A percentile compares a stretch with the other conserved stretches of the same genome.
Conservation (phyloP, 2,329 filamentous ascomycete species). For the Drechslerella coelobrocha region DNA sequence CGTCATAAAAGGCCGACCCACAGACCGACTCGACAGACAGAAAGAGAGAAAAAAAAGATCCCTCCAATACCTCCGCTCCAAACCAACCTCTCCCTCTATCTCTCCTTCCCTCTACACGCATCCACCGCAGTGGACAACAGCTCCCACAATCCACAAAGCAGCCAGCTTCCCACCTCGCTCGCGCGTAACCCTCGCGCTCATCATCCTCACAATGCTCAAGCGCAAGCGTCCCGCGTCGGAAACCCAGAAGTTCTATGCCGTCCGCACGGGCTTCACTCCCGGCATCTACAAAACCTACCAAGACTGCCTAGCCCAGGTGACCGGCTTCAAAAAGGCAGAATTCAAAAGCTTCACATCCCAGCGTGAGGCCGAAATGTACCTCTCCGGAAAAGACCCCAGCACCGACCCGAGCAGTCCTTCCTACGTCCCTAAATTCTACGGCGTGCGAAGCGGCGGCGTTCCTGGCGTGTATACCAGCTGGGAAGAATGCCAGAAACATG, state of each 20-base stretch:
- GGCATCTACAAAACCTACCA: constrained; percentile 70
- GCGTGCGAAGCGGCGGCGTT: constrained; percentile 65
- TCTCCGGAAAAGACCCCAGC: constrained; percentile 54
- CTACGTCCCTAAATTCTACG: constrained; percentile 66
- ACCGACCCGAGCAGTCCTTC: constrained; percentile 54
- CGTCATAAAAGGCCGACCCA: too few relatives aligned
- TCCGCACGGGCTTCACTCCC: constrained; percentile 67
- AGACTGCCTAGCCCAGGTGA: constrained; percentile 69
- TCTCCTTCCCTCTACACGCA: not conserved
- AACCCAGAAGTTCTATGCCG: constrained; percentile 68
- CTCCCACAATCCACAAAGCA: not conserved
- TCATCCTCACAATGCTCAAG: constrained; percentile 43
- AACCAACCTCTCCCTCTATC: too few relatives aligned
- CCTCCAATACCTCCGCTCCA: not conserved
- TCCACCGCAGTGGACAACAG: not conserved
- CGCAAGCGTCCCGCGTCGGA: constrained; percentile 50
- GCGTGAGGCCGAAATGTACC: constrained; percentile 53
- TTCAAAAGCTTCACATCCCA: constrained; percentile 55
- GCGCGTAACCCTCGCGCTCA: constrained; percentile 30
- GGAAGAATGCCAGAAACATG: constrained; percentile 69
- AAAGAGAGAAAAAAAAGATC: too few relatives aligned
- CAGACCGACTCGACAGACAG: too few relatives aligned
- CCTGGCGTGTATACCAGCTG: constrained; percentile 70
- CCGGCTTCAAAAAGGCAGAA: constrained; percentile 63
- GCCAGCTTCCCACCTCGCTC: constrained; percentile 28